A percentile compares a stretch with the other conserved stretches of the same genome.
phyloP scores from a whole-genome alignment of 305 asterid genomes.

The Solanum hybrid region DNA sequence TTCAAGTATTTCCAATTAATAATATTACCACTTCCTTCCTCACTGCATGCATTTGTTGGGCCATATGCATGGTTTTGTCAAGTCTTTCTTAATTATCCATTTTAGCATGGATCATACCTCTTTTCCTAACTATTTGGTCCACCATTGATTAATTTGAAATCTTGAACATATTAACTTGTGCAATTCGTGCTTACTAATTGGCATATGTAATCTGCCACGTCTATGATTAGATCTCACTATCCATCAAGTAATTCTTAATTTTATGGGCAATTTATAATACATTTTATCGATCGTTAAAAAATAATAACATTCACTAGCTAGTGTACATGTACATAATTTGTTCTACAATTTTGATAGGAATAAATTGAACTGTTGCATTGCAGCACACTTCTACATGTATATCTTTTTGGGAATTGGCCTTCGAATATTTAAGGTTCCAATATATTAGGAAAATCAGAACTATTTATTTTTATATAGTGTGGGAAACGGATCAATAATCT shows the following conservation, averaged over 20 bases:
- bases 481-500: background rate
- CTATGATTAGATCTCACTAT: background rate
- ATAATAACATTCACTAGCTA: background rate
- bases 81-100: background rate
- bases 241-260: background rate
- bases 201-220: background rate
- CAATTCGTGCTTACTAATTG: background rate
- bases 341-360: background rate
- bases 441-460: background rate
- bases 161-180: background rate
- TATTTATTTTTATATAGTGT: background rate
- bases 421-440: background rate
- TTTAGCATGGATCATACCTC: background rate
- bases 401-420: background rate
- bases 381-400: background rate
- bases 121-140: background rate
- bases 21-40: background rate
- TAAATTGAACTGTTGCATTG: background rate
- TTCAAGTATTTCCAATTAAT: background rate
- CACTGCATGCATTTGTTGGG: background rate
- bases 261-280: background rate
- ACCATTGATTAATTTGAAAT: background rate
- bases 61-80: background rate
- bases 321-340: background rate
- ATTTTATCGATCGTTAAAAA: background rate